These are phyloP conservation scores for Thraustotheca clavata DNA, from an alignment of 352 stramenopile species.

Conservation along the genomic window DNA sequence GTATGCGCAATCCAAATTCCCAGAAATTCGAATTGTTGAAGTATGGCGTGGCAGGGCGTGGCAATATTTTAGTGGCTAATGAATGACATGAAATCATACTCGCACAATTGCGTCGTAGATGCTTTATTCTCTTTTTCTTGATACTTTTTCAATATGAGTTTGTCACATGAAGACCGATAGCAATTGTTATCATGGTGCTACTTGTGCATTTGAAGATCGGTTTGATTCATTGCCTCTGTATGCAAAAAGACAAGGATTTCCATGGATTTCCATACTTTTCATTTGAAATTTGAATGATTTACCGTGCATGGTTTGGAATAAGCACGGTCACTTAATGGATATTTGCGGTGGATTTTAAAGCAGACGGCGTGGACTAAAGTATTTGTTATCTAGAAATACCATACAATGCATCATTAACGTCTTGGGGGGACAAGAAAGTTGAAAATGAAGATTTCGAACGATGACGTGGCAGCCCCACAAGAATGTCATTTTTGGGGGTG, in stretches of 20 bases:
- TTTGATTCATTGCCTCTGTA: too few relatives aligned
- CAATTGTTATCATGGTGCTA: too few relatives aligned
- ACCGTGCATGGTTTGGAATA: neutral
- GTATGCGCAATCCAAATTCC: conserved; percentile 1
- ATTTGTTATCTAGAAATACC: neutral
- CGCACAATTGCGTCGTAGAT: too few relatives aligned
- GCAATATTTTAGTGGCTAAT: neutral
- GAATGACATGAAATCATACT: too few relatives aligned
- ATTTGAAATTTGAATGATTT: neutral
- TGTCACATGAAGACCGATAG: too few relatives aligned
- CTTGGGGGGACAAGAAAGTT: neutral
- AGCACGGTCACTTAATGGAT: too few relatives aligned
- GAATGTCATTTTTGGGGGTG: conserved; percentile 78
- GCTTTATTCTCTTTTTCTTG: too few relatives aligned
- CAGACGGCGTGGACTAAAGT: too few relatives aligned
- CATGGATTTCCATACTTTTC: neutral
- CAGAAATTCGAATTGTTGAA: conserved; percentile 10
- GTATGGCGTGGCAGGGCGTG: conserved; percentile 1
- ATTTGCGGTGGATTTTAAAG: too few relatives aligned
- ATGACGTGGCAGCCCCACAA: conserved; percentile 47
- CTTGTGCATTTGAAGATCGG: too few relatives aligned
- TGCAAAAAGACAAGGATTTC: too few relatives aligned
- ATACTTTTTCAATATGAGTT: too few relatives aligned
- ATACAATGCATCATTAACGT: conserved; percentile 5
- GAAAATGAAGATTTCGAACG: neutral